Conservation (phyloP, 2,329 filamentous ascomycete species). For the Chrysosphaeria jannelii region DNA sequence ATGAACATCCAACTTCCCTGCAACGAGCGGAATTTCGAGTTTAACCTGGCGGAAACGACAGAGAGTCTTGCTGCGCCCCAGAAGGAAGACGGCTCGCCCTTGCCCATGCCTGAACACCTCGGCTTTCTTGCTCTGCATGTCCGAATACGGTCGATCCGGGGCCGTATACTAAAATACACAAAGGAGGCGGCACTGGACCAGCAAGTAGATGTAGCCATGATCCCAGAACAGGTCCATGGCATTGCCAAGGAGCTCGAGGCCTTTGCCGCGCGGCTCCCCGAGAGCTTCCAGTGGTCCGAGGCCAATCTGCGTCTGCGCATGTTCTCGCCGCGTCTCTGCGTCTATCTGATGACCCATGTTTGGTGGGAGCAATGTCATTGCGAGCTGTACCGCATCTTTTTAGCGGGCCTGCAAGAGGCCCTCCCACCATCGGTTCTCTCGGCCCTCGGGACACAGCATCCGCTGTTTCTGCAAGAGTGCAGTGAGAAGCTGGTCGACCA, state of each 20-base stretch:
- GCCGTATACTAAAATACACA: constrained; percentile 22
- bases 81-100: constrained; percentile 12
- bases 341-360: constrained; percentile 27
- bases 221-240: constrained; percentile 16
- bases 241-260: constrained; percentile 15
- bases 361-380: constrained; percentile 28
- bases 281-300: constrained; percentile 26
- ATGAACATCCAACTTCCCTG: constrained; percentile 17
- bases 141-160: constrained; percentile 22
- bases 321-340: constrained; percentile 24
- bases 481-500: constrained; percentile 21
- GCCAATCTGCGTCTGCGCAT: constrained; percentile 22
- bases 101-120: constrained; percentile 19
- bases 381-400: constrained; percentile 22
- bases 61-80: constrained; percentile 16
- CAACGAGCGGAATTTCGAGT: constrained; percentile 22
- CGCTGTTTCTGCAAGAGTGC: constrained; percentile 16
- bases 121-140: constrained; percentile 25
- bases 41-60: constrained; percentile 23
- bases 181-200: constrained; percentile 9
- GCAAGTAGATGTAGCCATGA: constrained; percentile 4
- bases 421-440: constrained; percentile 14
- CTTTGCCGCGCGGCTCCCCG: constrained; percentile 21
- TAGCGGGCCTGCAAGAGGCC: constrained; percentile 20
- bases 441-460: constrained; percentile 11